Evolutionary conservation across 331 rosid genomes (phyloP).

Genomic region (Phaseolus coccineus): DNA sequence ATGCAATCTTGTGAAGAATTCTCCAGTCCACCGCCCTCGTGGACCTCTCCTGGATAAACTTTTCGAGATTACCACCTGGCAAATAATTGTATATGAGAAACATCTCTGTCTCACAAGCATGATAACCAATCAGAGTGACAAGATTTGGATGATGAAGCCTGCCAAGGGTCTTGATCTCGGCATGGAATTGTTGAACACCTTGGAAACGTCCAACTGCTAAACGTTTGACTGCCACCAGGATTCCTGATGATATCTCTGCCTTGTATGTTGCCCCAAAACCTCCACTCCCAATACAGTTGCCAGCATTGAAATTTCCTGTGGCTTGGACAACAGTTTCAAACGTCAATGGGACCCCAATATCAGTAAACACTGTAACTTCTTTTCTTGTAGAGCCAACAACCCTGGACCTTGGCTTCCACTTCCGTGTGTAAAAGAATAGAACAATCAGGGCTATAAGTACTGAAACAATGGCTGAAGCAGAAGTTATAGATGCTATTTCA

Average conservation of each 20-base stretch:
- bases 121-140: slow-evolving; percentile 89
- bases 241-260: slow-evolving; percentile 78
- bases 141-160: slow-evolving; percentile 88
- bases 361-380: slow-evolving; percentile 81
- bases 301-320: slow-evolving; percentile 76
- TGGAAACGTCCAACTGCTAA: slow-evolving; percentile 92
- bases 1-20: slow-evolving; percentile 88
- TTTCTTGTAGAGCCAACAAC: slow-evolving; percentile 66
- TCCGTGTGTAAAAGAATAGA: slow-evolving; percentile 76
- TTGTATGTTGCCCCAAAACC: slow-evolving; percentile 95
- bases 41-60: slow-evolving; percentile 87
- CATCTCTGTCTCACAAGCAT: slow-evolving; percentile 93
- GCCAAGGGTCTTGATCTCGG: slow-evolving; percentile 89
- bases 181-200: slow-evolving; percentile 87
- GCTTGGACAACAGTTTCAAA: slow-evolving; percentile 83
- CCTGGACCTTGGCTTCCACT: slow-evolving; percentile 85
- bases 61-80: slow-evolving; percentile 91
- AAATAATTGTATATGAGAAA: slow-evolving; percentile 84
- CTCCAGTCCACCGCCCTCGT: slow-evolving; percentile 89
- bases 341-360: slow-evolving; percentile 76
- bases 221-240: slow-evolving; percentile 81
- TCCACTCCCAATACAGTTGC: slow-evolving; percentile 94
- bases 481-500: slow-evolving; percentile 91
- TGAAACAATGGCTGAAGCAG: slow-evolving; percentile 90
- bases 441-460: slow-evolving; percentile 80